Base-by-base conservation (phyloP, 257 asterid species). In the Euphrasia confusa region DNA sequence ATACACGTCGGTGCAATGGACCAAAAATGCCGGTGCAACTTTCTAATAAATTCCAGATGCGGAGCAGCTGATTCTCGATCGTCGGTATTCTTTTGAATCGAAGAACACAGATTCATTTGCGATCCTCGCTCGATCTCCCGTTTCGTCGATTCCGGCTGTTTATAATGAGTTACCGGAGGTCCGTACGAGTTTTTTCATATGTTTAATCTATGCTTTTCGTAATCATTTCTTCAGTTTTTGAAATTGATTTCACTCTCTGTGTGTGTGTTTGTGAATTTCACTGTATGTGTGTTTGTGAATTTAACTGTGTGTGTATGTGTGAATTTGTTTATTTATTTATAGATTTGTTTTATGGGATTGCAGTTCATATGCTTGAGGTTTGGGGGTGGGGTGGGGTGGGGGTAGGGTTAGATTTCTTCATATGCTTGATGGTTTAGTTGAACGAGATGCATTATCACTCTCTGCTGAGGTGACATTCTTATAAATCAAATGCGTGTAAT, bases 161-260 rank as follows among this genome's bases (percentile, higher is more conserved):
- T 37, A 57, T 42, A 59, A 82, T 82, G 89, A 85, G 67, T 61
- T 82, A 82, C 68, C 84, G 94, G 70, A 82, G 94, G 89, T 74
- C 64, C 54, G 81, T 67, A 17, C 32, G 63, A 44, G 15, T 47
- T 7, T 63, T 10, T 67, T 30, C n/a, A 13, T 4, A 24, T 15
- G 60, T 7, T 47, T 18, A 18, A 45, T 30, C 48, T 65, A 1
- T 53, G 64, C 62, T 61, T 68, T 45, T 57, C 56, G 35, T 55
- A 5, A 27, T 65, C 10, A 12, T 48, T 42, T 64, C 42, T 54
- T 50, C 30, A 4, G 18, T 68, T 58, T 32, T 61, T 39, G 39
- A 27, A 37, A 32, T 40, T 28, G 18, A 57, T 14, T 21, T 10
- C 62, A 58, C 10, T 45, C 4, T 42, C 4, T 10, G 11, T 10